Base-by-base conservation (phyloP, 2,329 filamentous ascomycete species). In the Sarocladium oryzae region DNA sequence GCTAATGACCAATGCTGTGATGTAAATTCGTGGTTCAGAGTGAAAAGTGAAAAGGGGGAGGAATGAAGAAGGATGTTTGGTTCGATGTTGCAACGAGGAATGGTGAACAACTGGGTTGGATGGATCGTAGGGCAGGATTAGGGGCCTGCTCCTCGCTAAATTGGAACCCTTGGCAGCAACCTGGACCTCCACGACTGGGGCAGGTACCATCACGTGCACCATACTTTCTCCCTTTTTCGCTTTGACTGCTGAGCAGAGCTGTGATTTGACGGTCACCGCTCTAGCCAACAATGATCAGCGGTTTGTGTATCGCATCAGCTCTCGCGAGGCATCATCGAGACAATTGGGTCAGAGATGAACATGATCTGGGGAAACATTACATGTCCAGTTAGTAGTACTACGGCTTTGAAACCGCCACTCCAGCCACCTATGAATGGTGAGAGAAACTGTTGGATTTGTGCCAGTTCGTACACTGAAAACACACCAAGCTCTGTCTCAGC, bases 31-130 rank as follows among this genome's bases (percentile, higher is more conserved):
- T 48, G 24, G 24, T 48, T 21, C 13, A 30, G 16, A 33, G 28
- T 30, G n/a, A 21, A 48, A 45, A 21, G 6, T 48, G 4, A 21
- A 48, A 48, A 48, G 43, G 43, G 43, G 43, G 28, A 43, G 40
- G 40, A 28, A 48, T 33, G n/a, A 30, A 48, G 28, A 33, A 15
- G 26, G 26, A 48, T 32, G 24, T 32, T 48, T 48, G 24, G 43
- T 24, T 33, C 28, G 43, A 48, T 32, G 43, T 23, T 43, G 23
- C 11, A 15, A 32, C 21, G 43, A 48, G 43, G 18, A 15, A 21
- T 33, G 43, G 43, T 33, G 40, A 43, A 43, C 40, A 24, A 48
- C 26, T 48, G 26, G 43, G 7, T 30, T 36, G 33, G 8, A 5
- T 30, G 24, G 24, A 30, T 28, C 5, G n/a, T 30, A 20, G 40